Base-by-base conservation (phyloP, 78 protist species). In the Bigelowiella natans region DNA sequence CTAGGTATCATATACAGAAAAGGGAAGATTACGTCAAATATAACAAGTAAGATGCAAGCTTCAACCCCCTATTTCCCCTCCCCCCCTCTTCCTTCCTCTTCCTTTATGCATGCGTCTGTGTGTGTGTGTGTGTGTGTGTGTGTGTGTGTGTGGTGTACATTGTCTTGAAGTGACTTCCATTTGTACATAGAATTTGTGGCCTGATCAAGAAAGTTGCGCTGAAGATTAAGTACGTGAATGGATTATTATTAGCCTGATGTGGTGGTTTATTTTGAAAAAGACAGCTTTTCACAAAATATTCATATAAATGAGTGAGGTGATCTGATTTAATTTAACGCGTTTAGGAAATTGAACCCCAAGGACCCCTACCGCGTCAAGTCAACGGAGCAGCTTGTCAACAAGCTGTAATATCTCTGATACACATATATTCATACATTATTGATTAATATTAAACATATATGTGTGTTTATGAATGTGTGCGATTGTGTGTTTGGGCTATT, bases 1-100 rank as follows among this genome's bases (percentile, higher is more conserved):
- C 18, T 51, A 51, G 73, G 18, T 91, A 91, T 39, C 93, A 83
- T 64, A 30, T 96, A 1, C 92, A 90, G 85, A 26, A 94, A 37
- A 93, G 97, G 0, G 98, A 96, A 51, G 98, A 96, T 88, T 95
- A 95, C 85, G 40, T 37, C 36, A 30, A 88, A 83, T 86, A 90
- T 36, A 83, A 88, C 85, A 39, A 37, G 89, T 0, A 51, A 51
- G 73, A 7, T 51, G 7, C 18, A 51, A 51, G 7, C 18, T 26
- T 51, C 73, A 26, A 18, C 18, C 18, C 73, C 7, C 18, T 26
- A 51, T 7, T 7, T 26, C 73, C 7, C 73, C 73, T 26, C 73
- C n/a, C n/a, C n/a, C n/a, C n/a, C n/a, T n/a, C n/a, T n/a, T n/a
- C n/a, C n/a, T n/a, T n/a, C n/a, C n/a, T n/a, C n/a, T n/a, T n/a